These are phyloP conservation scores for Plasmodium blacklocki DNA, from an alignment of 169 alveolate species.

Conservation along the genomic window DNA sequence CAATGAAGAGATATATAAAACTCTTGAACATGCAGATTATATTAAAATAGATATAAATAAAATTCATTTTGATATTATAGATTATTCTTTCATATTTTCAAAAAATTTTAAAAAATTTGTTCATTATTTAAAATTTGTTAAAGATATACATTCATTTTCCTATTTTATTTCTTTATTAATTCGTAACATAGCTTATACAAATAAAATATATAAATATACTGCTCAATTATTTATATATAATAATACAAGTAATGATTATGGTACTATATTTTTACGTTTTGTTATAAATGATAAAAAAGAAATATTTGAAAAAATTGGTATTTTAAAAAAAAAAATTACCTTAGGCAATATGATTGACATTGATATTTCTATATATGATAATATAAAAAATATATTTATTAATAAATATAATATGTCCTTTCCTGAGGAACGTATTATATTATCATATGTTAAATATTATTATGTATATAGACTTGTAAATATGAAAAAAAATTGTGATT, in stretches of 20 bases:
- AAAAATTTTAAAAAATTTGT: slow-evolving; percentile 24
- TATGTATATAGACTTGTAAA: not conserved
- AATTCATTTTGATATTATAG: slow-evolving; percentile 35
- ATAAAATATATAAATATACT: slow-evolving; percentile 38
- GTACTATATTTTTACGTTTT: slow-evolving; percentile 15
- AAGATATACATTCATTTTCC: slow-evolving; percentile 49
- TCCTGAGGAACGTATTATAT: slow-evolving; percentile 41
- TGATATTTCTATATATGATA: slow-evolving; percentile 16
- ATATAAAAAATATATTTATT: slow-evolving; percentile 30
- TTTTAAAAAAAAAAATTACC: too few relatives aligned
- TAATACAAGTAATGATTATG: slow-evolving; percentile 32
- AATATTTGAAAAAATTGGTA: slow-evolving; percentile 7
- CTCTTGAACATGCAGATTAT: slow-evolving; percentile 23
- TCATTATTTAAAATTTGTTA: slow-evolving; percentile 17
- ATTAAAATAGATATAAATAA: slow-evolving; percentile 41
- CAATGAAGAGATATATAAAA: slow-evolving; percentile 42
- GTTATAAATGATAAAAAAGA: not conserved
- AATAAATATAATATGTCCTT: slow-evolving; percentile 17
- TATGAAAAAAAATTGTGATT: not conserved
- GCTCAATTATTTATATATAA: slow-evolving; percentile 37
- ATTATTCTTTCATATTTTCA: slow-evolving; percentile 21
- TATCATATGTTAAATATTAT: slow-evolving; percentile 39
- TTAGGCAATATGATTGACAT: slow-evolving; percentile 9
- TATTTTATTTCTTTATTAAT: slow-evolving; percentile 28
- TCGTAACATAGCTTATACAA: slow-evolving; percentile 24